Percentiles rank a stretch among this genome's conserved stretches.
Conservation (phyloP, 257 asterid species). For the Eustoma russellianum region DNA sequence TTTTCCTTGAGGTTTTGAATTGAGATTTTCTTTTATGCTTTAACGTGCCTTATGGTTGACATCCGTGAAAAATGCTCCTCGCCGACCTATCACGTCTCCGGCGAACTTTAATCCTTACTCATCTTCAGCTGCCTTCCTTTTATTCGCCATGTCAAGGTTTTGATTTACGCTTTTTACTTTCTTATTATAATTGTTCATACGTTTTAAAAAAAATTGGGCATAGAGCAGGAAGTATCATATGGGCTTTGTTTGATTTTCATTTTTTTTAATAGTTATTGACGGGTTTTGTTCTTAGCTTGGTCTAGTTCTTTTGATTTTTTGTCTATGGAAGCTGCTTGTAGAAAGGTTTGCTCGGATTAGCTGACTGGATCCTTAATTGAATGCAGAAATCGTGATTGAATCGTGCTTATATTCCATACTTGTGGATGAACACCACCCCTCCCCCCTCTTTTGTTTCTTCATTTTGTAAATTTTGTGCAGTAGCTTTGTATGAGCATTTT, state of each 20-base stretch:
- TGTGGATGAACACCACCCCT: too few species aligned
- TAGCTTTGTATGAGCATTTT: not conserved
- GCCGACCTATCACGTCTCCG: too few species aligned
- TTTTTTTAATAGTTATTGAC: not conserved
- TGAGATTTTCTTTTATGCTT: too few species aligned
- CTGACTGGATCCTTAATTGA: not conserved
- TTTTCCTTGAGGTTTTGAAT: too few species aligned
- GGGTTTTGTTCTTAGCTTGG: not conserved
- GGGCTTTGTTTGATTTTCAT: not conserved
- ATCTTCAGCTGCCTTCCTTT: not conserved
- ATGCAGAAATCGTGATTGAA: too few species aligned
- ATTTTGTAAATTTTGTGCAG: too few species aligned
- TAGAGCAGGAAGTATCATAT: not conserved
- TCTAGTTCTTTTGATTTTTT: not conserved
- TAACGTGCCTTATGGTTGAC: too few species aligned
- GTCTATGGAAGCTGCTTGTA: not conserved
- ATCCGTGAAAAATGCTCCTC: too few species aligned
- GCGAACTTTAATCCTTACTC: too few species aligned
- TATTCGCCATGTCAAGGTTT: constrained; percentile 14
- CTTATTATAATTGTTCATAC: not conserved
- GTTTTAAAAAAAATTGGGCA: not conserved
- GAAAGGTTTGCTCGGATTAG: not conserved
- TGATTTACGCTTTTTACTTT: not conserved
- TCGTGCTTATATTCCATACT: too few species aligned
- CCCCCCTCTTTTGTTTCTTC: too few species aligned